Evolutionary conservation across 306 rosid species (phyloP), one percentile per base, ranked within the genome.

Genomic region (Sophora flavescens): DNA sequence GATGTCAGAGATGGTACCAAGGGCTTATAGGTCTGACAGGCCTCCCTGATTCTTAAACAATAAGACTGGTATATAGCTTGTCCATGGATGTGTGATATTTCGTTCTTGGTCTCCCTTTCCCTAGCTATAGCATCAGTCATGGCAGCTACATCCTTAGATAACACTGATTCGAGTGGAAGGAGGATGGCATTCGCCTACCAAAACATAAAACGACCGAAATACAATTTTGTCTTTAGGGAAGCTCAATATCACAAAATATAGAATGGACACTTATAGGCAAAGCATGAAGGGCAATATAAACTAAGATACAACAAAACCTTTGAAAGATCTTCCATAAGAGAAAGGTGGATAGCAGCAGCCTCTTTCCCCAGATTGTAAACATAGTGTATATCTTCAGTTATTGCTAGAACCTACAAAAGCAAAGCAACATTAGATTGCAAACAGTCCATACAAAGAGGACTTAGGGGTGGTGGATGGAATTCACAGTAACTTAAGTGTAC

Each of bases 21-120:
- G 51, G 98, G 98, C 87, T 85, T 88, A 75, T 88, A 72, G 70
- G 80, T 84, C 85, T 87, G 93, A 81, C 84, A 89, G 63, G 94
- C 92, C 77, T 93, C 98, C 81, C 89, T 90, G 69, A 90, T 87
- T 87, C 89, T 90, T 62, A 82, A 77, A 87, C 83, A 78, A 82
- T 93, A 93, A 51, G 98, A 91, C 80, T 93, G 97, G 80, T 93
- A 88, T 74, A 93, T 93, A 77, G 98, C 98, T 87, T 93, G 98
- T 30, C 98, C 98, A 84, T 93, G 98, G 65, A 93, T 88, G 32
- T 85, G 89, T 62, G 96, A 88, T 82, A 93, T 87, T 84, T 91
- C 98, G 88, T 81, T 85, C 79, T 86, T 93, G 76, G 77, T 87
- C 79, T 93, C 97, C 63, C 87, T 87, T 74, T 86, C 98, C 88